A percentile compares a stretch with the other conserved stretches of the same genome.
These are phyloP conservation scores for Cladosporium oxysporum DNA, from an alignment of 2,329 filamentous ascomycete genomes.

Conservation along the genomic window DNA sequence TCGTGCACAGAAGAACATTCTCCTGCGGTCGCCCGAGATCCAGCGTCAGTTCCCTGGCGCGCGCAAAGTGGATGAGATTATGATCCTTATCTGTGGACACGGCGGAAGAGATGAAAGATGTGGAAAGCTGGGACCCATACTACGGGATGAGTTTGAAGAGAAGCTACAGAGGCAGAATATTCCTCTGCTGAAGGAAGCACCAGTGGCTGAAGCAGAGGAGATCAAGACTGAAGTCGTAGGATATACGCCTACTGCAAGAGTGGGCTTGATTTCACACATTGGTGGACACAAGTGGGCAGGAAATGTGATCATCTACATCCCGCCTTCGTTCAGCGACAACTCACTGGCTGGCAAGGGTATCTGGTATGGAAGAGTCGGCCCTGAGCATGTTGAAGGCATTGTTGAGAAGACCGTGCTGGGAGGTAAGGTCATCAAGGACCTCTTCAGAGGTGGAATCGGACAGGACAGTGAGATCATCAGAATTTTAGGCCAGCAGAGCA, in stretches of 20 bases:
- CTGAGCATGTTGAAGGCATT: conserved; percentile 74
- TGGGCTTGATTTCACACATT: conserved; percentile 75
- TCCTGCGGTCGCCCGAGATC: conserved; percentile 51
- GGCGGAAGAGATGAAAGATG: conserved; percentile 79
- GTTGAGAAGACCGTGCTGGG: conserved; percentile 68
- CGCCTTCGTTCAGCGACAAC: conserved; percentile 55
- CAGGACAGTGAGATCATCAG: conserved; percentile 34
- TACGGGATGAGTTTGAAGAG: conserved; percentile 69
- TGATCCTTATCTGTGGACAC: conserved; percentile 89
- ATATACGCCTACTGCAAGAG: conserved; percentile 52
- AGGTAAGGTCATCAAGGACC: conserved; percentile 68
- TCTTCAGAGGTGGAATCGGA: conserved; percentile 70
- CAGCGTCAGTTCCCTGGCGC: conserved; percentile 56
- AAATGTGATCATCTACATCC: conserved; percentile 80
- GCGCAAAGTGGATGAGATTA: conserved; percentile 63
- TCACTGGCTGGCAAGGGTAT: conserved; percentile 70
- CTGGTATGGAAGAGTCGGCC: conserved; percentile 80
- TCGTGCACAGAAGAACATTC: conserved; percentile 49
- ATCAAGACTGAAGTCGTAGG: conserved; percentile 36
- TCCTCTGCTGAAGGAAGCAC: conserved; percentile 49
- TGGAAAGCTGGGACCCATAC: conserved; percentile 73
- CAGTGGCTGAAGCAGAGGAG: conserved; percentile 37
- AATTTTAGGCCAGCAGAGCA: conserved; percentile 24
- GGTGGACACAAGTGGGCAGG: conserved; percentile 85
- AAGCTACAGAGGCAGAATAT: conserved; percentile 56